Conservation (phyloP, 1,284 basidiomycete species). For the Microbotryomycetes sp. region DNA sequence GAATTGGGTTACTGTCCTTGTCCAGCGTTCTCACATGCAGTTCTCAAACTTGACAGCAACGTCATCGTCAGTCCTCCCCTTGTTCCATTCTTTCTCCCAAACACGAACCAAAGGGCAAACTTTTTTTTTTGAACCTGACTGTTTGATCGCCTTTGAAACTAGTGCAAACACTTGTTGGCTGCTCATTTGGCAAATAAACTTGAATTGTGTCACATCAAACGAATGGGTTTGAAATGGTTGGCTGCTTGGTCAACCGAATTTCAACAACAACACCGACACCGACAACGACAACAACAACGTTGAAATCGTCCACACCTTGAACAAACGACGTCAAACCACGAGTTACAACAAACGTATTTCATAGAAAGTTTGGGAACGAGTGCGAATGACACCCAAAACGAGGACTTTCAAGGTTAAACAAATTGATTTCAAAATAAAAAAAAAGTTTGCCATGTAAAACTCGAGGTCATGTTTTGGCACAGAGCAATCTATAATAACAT, state of each 20-base stretch:
- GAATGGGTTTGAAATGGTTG: conserved; percentile 16
- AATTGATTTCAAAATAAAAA: too few species aligned
- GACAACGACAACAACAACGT: neutral
- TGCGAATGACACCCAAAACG: too few species aligned
- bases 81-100: neutral
- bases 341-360: too few species aligned
- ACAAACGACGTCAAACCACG: too few species aligned
- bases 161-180: conserved; percentile 32
- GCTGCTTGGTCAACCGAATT: conserved; percentile 2
- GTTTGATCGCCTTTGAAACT: too few species aligned
- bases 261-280: neutral
- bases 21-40: conserved; percentile 12
- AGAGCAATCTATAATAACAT: too few species aligned
- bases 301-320: neutral
- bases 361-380: too few species aligned
- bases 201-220: conserved; percentile 10
- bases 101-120: too few species aligned
- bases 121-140: too few species aligned
- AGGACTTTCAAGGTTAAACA: too few species aligned
- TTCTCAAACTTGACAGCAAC: neutral
- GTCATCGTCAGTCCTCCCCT: conserved; percentile 6
- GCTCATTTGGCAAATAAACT: conserved; percentile 5
- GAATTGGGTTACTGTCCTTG: conserved; percentile 24
- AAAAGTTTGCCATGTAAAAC: too few species aligned
- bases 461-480: too few species aligned